Base-by-base conservation (phyloP, 2,329 filamentous ascomycete species). In the Colletotrichum magnum region DNA sequence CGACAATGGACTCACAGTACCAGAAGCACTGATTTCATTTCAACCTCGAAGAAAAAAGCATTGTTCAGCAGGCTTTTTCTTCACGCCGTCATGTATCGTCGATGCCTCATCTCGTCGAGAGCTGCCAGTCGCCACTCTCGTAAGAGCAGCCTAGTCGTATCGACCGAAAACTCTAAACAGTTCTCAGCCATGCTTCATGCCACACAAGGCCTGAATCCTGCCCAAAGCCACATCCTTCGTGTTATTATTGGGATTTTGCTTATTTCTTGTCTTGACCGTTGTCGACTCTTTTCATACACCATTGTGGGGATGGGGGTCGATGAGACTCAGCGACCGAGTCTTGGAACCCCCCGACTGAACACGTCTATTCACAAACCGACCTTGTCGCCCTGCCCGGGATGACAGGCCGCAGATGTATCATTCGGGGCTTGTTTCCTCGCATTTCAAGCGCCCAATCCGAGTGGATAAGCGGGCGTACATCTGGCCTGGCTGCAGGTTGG, bases 391-490 rank as follows among this genome's bases (percentile, higher is more conserved):
- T 53, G 41, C 45, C 41, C 24, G 62, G 45, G n/a, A 67, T 64
- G 53, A 54, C 54, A 64, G 16, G 56, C 56, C 51, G 45, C 56
- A 69, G 28, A 50, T 67, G 67, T 69, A 12, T 32, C 4, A 43
- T 50, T 69, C 67, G 67, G 67, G 67, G 67, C 67, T 69, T 67
- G 59, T 28, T 32, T 45, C 51, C 24, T 58, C 16, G 21, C 57
- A 51, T 61, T 18, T 57, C 26, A 45, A 69, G 51, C 51, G 43
- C 7, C 21, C 51, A 15, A 36, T 57, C 67, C 67, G 51, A 67
- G 39, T 67, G 51, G 57, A 32, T 52, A 16, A 26, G 21, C 18
- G 16, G 32, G 39, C 4, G 18, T 24, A 26, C 39, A 32, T 32
- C 13, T 28, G 56, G 24, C 48, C 43, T 45, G 48, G 61, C 66